Evolutionary conservation across 2,329 filamentous ascomycete species (phyloP).

Genomic region (Ophiostoma pallidulum): DNA sequence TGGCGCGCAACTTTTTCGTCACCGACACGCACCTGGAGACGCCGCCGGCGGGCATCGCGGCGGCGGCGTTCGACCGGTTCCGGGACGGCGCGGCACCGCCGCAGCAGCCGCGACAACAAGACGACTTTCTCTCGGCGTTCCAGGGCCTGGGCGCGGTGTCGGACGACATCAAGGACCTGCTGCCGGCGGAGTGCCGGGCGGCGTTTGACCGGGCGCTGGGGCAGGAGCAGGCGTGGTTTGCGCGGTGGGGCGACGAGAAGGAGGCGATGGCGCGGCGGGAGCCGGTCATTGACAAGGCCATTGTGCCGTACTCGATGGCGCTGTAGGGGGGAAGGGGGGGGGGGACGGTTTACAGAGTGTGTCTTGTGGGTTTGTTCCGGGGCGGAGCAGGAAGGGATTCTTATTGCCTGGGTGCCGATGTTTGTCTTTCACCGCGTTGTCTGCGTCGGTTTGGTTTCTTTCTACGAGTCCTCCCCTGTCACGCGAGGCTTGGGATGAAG

Average conservation of each 20-base stretch:
- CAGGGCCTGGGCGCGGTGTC: slow-evolving; percentile 55
- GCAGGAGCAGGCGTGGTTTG: slow-evolving; percentile 63
- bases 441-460: neutral
- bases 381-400: neutral
- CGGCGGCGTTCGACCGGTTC: slow-evolving; percentile 34
- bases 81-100: slow-evolving; percentile 20
- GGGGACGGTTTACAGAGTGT: neutral
- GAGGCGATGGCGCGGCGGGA: slow-evolving; percentile 41
- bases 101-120: too few relatives aligned
- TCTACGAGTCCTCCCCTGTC: too few relatives aligned
- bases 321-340: slow-evolving; percentile 10
- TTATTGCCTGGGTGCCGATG: neutral
- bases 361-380: neutral
- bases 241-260: slow-evolving; percentile 61
- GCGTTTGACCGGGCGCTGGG: slow-evolving; percentile 61
- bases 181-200: slow-evolving; percentile 60
- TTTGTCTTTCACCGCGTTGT: too few relatives aligned
- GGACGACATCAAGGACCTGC: slow-evolving; percentile 54
- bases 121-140: slow-evolving; percentile 43
- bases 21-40: slow-evolving; percentile 46
- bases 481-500: too few relatives aligned
- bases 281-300: slow-evolving; percentile 54
- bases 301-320: slow-evolving; percentile 47
- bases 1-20: slow-evolving; percentile 48
- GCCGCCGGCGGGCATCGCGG: slow-evolving; percentile 37